Evolutionary conservation across 140 eudicot species (phyloP).

Genomic region (Erigeron philadelphicus): DNA sequence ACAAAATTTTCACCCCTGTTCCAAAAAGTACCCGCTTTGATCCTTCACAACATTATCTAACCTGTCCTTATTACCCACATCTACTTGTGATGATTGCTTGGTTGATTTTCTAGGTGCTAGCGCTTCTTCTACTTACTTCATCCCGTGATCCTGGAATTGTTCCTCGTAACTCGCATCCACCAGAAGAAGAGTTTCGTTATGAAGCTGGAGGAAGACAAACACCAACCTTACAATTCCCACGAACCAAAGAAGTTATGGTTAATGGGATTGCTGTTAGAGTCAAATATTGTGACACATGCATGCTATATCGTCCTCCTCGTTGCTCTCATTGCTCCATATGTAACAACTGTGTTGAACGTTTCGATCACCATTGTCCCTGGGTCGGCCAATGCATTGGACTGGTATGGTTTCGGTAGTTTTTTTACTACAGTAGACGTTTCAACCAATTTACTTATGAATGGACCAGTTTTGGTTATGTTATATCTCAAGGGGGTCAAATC

Average conservation of each 20-base stretch:
- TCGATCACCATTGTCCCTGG: slow-evolving; percentile 99
- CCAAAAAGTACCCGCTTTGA: too few relatives aligned
- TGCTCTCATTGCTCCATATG: slow-evolving; percentile 98
- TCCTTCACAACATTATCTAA: background rate
- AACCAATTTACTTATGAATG: too few relatives aligned
- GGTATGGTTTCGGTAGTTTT: slow-evolving; percentile 37
- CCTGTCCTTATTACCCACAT: background rate
- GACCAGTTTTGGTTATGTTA: too few relatives aligned
- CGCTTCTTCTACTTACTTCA: slow-evolving; percentile 62
- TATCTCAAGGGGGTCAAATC: too few relatives aligned
- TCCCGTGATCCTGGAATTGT: slow-evolving; percentile 88
- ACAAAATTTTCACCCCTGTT: too few relatives aligned
- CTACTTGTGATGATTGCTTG: slow-evolving; percentile 3
- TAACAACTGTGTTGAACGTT: slow-evolving; percentile 97
- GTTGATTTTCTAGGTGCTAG: slow-evolving; percentile 50
- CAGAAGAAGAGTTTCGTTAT: slow-evolving; percentile 68
- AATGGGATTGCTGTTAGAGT: slow-evolving; percentile 91
- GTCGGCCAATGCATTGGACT: slow-evolving; percentile 96
- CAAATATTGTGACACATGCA: slow-evolving; percentile 94
- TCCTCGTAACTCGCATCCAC: slow-evolving; percentile 88
- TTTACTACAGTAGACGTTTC: too few relatives aligned
- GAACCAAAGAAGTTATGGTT: slow-evolving; percentile 90
- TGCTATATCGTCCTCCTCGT: slow-evolving; percentile 98
- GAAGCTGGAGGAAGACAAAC: slow-evolving; percentile 68
- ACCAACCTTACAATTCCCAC: slow-evolving; percentile 61